phyloP scores from a whole-genome alignment of 331 rosid genomes.

The Quercus lobata region DNA sequence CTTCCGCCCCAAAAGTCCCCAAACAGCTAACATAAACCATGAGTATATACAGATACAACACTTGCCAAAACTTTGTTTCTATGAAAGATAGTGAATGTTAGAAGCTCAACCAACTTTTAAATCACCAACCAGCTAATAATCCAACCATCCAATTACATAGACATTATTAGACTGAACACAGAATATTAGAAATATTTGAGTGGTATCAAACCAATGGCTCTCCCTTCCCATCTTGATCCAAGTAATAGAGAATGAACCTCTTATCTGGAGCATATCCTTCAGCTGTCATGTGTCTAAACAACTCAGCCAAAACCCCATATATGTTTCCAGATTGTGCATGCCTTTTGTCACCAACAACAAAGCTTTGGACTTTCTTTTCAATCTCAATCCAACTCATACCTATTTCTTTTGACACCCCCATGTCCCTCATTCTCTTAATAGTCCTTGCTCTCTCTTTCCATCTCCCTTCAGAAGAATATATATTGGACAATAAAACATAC shows the following conservation, averaged over 20 bases:
- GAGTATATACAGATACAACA: background rate
- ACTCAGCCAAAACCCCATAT: conserved; percentile 16
- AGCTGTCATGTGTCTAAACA: conserved; percentile 58
- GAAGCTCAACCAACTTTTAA: background rate
- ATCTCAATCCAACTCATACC: conserved; percentile 63
- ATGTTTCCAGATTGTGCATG: too few relatives aligned
- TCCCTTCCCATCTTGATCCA: conserved; percentile 42
- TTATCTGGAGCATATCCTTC: conserved; percentile 85
- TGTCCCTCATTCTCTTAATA: conserved; percentile 78
- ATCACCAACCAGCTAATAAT: background rate
- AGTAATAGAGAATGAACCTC: conserved; percentile 52
- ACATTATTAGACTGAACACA: background rate
- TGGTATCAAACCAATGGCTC: conserved; percentile 1
- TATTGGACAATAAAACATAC: conserved; percentile 77
- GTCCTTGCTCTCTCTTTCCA: conserved; percentile 91
- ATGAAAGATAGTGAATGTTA: background rate
- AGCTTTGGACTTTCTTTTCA: too few relatives aligned
- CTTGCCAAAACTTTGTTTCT: background rate
- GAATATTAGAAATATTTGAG: conserved; percentile 1
- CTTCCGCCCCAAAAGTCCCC: background rate
- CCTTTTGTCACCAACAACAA: too few relatives aligned
- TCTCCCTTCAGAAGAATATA: conserved; percentile 76
- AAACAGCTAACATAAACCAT: background rate
- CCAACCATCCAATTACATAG: background rate
- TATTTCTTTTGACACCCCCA: conserved; percentile 67